These are phyloP conservation scores for Alloteropsis semialata DNA, from an alignment of 176 grass and related monocot genomes.

Conservation along the genomic window DNA sequence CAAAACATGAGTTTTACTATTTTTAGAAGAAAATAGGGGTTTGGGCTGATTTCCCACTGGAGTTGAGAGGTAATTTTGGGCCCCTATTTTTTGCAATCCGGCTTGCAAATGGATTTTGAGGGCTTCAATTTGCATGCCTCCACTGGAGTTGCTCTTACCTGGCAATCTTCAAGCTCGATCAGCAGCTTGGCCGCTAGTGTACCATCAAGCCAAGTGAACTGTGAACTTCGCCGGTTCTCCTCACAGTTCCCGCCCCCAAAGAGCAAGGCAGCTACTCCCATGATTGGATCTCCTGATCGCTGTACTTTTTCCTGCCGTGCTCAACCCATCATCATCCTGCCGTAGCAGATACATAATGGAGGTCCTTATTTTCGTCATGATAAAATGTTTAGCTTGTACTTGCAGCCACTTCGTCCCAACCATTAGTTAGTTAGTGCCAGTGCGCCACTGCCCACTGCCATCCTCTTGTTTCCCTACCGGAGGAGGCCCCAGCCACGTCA, in stretches of 20 bases:
- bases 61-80: too few relatives aligned
- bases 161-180: background rate
- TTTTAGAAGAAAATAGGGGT: too few relatives aligned
- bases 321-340: background rate
- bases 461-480: background rate
- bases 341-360: background rate
- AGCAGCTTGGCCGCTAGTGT: background rate
- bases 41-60: too few relatives aligned
- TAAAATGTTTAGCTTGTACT: constrained; percentile 16
- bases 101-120: too few relatives aligned
- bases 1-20: too few relatives aligned
- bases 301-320: background rate
- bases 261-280: background rate
- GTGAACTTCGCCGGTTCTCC: background rate
- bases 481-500: background rate
- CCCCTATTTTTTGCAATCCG: too few relatives aligned
- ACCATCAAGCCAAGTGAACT: background rate
- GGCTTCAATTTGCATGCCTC: too few relatives aligned
- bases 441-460: too few relatives aligned
- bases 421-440: background rate
- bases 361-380: background rate
- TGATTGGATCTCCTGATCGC: background rate
- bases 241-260: background rate
- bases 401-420: background rate
- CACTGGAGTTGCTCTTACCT: too few relatives aligned